Base-by-base conservation (phyloP, 2,329 filamentous ascomycete species). In the Tolypocladium tundrense region DNA sequence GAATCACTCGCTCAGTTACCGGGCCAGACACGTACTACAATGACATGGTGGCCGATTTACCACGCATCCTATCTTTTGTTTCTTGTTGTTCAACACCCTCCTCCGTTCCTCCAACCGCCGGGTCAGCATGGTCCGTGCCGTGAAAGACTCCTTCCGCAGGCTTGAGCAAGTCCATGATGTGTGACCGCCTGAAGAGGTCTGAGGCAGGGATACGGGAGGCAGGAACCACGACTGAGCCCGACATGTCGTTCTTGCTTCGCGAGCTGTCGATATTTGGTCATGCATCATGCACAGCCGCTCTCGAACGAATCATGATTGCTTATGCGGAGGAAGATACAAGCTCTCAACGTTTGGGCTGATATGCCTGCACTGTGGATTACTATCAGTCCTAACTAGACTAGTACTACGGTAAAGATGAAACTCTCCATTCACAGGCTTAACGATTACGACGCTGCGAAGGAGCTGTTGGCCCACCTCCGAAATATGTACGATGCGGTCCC, bases 341-440 rank as follows among this genome's bases (percentile, higher is more conserved):
- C 57, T 45, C 11, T 59, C 43, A 40, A 54, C 54, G 48, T 61
- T 11, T 51, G 56, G 50, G n/a, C 41, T 31, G 58, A 57, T 14
- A 60, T 37, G 27, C 56, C 60, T 5, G 60, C 55, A 1, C 58
- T 61, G 9, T 61, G 54, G 60, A 9, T 61, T 24, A 57, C 58
- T 1, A 4, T 60, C 41, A 61, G 55, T 35, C 60, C 58, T 2
- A 61, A 61, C 45, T 52, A 61, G 10, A 61, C 60, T 33, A 61
- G 43, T 33, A 60, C 57, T 24, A 58, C 58, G 54, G 58, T 61
- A 27, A 61, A 61, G 54, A 53, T 61, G 33, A 35, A 7, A 53
- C 58, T 61, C 40, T 39, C 60, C n/a, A 56, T 56, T 11, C 54
- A 60, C n/a, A 52, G 60, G 37, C 42, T 52, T 21, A 53, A 51